These are phyloP conservation scores for Vaccinium darrowii DNA, from an alignment of 148 eudicot species.

Conservation along the genomic window DNA sequence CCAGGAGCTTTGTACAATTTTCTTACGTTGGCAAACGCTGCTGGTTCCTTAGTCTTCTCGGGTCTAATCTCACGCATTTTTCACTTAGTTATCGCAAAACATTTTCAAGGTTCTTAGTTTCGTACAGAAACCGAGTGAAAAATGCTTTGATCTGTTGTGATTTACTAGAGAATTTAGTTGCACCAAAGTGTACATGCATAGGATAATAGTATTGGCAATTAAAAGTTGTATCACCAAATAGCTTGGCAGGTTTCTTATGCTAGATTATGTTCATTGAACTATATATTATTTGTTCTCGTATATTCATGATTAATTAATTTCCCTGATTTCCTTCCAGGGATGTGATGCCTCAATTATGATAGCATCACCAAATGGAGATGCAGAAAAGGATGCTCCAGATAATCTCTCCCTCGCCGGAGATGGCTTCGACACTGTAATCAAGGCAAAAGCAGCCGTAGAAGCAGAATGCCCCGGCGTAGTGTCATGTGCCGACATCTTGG, in stretches of 20 bases:
- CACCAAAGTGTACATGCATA: too few relatives aligned
- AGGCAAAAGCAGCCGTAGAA: conserved; percentile 78
- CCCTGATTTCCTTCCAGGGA: conserved; percentile 42
- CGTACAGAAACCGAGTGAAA: not conserved
- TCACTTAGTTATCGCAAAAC: not conserved
- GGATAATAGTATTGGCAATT: too few relatives aligned
- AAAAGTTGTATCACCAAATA: not conserved
- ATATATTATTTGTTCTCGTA: not conserved
- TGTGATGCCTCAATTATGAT: conserved; percentile 83
- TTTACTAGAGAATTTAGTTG: not conserved
- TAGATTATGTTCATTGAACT: not conserved
- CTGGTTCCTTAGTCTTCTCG: too few relatives aligned
- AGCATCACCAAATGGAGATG: conserved; percentile 56
- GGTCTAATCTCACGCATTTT: too few relatives aligned
- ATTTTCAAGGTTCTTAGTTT: not conserved
- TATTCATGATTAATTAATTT: not conserved
- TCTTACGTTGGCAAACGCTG: too few relatives aligned
- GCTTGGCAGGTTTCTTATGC: not conserved
- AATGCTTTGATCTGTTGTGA: not conserved
- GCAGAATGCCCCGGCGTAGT: conserved; percentile 69
- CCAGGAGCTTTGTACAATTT: too few relatives aligned
- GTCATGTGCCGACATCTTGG: conserved; percentile 82
- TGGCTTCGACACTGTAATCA: conserved; percentile 74
- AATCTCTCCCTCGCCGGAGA: conserved; percentile 73
- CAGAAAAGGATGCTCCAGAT: conserved; percentile 68